Conservation (phyloP, 2,329 filamentous ascomycete species). For the Colletotrichum navitas region DNA sequence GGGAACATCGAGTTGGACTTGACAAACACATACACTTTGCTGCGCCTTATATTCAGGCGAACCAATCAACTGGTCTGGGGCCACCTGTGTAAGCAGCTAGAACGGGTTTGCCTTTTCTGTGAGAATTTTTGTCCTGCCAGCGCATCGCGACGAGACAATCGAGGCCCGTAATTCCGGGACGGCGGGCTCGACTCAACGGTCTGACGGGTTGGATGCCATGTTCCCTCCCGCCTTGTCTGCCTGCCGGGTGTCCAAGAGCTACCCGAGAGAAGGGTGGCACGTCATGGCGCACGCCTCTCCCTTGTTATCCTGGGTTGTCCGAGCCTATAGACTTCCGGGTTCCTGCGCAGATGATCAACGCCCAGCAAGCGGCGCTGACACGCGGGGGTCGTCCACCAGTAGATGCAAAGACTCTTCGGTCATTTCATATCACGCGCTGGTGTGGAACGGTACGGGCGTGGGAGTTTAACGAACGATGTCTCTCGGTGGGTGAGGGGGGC, state of each 20-base stretch:
- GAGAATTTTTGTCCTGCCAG: slow-evolving; percentile 24
- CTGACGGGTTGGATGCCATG: background rate
- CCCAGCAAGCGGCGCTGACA: slow-evolving; percentile 28
- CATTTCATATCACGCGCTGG: slow-evolving; percentile 33
- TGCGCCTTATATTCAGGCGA: slow-evolving; percentile 1
- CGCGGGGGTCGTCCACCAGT: background rate
- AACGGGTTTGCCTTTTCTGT: slow-evolving; percentile 1
- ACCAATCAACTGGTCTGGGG: background rate
- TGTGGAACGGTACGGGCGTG: background rate
- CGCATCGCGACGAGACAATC: slow-evolving; percentile 37
- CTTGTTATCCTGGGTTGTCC: slow-evolving; percentile 5
- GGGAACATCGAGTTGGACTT: background rate
- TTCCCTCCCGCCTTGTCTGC: background rate
- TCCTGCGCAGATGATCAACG: slow-evolving; percentile 50
- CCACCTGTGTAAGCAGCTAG: background rate
- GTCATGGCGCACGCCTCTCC: slow-evolving; percentile 23
- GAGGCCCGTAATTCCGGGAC: slow-evolving; percentile 34
- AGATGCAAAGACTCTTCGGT: background rate
- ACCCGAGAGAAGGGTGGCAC: slow-evolving; percentile 26
- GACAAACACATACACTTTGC: background rate
- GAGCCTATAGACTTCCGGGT: slow-evolving; percentile 44
- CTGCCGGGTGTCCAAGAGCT: background rate
- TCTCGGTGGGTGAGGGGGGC: slow-evolving; percentile 16
- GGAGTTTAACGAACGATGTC: slow-evolving; percentile 23
- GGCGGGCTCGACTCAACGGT: slow-evolving; percentile 8